Base-by-base conservation (phyloP, 75 land plant species). In the Cryptomeria japonica region DNA sequence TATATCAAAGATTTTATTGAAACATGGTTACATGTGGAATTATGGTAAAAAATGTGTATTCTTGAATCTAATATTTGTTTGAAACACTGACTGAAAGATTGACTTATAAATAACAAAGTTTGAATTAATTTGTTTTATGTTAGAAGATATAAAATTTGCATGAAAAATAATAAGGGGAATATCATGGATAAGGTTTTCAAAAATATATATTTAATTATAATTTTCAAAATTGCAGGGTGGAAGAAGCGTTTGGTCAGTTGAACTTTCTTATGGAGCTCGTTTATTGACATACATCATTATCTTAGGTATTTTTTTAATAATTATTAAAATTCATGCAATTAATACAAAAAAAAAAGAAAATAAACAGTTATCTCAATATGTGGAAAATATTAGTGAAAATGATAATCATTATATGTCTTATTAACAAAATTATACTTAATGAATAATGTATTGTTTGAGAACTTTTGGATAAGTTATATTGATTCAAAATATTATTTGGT, bases 191-290 rank as follows among this genome's bases (percentile, higher is more conserved):
- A 25, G 1, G 10, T 19, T 73, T n/a, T 73, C 5, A 73, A 25
- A 8, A 80, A 80, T 44, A 22, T 3, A 9, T 46, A 82, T 11
- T 44, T 82, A 46, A 42, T 12, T 32, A 46, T 28, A 41, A 46
- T 3, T 28, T 46, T 3, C 0, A 13, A 46, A 82, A 82, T 82
- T 91, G 72, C 88, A 93, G 94, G 91, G 16, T 32, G 85, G 38
- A 37, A 47, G 84, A 37, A 80, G 25, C 37, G 86, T 41, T 39
- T 91, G 91, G 94, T 79, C 89, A 32, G 5, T 93, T 51, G 90
- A 93, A 87, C 84, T 93, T 25, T 91, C 91, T 41, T 93, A 89
- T 80, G 86, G 83, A 22, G 91, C 91, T 49, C 91, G 94, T 3
- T 19, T 91, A 3, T 64, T 91, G 18, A 90, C 91, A 1, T 93